These are phyloP conservation scores for Phellinidium pouzarii DNA, from an alignment of 1,284 basidiomycete species.

Conservation along the genomic window DNA sequence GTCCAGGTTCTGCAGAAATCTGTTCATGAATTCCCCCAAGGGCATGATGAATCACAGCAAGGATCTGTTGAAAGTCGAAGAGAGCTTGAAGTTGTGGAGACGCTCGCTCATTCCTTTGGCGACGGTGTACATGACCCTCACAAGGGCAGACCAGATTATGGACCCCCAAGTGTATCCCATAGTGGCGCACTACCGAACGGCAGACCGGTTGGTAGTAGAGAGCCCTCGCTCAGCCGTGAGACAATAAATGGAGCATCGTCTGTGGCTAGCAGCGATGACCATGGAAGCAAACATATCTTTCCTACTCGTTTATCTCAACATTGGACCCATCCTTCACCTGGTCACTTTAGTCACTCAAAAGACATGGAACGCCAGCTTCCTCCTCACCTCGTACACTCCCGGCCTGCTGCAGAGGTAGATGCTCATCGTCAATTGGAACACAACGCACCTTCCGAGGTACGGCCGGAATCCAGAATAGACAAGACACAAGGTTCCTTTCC, in stretches of 20 bases:
- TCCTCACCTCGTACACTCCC: conserved; percentile 27
- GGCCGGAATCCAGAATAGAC: background rate
- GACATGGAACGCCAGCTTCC: conserved; percentile 35
- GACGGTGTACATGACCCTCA: background rate
- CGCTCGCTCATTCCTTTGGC: background rate
- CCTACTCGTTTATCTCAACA: conserved; percentile 7
- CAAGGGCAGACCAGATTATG: background rate
- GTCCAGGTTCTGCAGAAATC: conserved; percentile 48
- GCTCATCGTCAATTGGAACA: background rate
- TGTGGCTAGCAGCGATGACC: conserved; percentile 10
- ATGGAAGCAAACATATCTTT: conserved; percentile 1
- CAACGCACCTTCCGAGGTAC: background rate
- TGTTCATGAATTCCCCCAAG: conserved; percentile 25
- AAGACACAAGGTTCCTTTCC: background rate
- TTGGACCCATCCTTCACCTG: conserved; percentile 29
- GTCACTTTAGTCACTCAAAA: conserved; percentile 16
- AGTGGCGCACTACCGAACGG: background rate
- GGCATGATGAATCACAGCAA: conserved; percentile 21
- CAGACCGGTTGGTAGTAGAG: background rate
- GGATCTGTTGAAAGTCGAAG: background rate
- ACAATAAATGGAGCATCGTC: conserved; percentile 8
- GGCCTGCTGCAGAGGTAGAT: background rate
- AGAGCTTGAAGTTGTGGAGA: background rate
- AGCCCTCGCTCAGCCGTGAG: conserved; percentile 2
- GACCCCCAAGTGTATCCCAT: background rate